Percentiles rank a stretch among this genome's conserved stretches.
Evolutionary conservation across 441 rosid genomes (phyloP).

Genomic region (California macrophylla): DNA sequence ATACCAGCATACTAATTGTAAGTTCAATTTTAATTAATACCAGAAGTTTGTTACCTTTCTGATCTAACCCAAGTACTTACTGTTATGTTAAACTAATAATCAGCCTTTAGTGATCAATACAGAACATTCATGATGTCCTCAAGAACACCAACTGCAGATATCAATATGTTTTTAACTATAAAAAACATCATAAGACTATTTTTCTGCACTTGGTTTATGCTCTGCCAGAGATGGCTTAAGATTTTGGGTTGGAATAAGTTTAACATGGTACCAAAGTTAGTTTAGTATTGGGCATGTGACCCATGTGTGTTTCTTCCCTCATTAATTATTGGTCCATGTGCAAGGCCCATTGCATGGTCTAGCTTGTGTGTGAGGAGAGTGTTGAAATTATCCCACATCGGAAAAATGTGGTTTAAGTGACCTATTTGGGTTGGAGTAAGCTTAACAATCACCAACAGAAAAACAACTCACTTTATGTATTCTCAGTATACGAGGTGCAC

Average conservation of each 20-base stretch:
- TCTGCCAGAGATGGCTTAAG: neutral
- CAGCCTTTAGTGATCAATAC: neutral
- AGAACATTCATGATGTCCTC: neutral
- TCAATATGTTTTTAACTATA: neutral
- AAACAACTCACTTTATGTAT: slow-evolving; percentile 70
- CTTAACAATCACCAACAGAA: neutral
- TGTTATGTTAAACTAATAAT: neutral
- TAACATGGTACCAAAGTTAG: too few species aligned
- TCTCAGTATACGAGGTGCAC: slow-evolving; percentile 96
- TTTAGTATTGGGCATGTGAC: too few species aligned
- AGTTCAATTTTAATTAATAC: neutral
- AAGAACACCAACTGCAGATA: neutral
- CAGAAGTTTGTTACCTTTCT: neutral
- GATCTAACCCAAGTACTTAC: neutral
- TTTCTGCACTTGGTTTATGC: neutral
- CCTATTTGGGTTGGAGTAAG: too few species aligned
- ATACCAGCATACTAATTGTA: neutral
- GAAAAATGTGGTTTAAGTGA: too few species aligned
- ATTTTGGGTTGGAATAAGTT: too few species aligned
- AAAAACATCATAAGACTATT: neutral
- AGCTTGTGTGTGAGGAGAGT: too few species aligned
- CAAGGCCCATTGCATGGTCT: too few species aligned
- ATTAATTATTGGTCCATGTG: too few species aligned
- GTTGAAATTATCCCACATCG: too few species aligned
- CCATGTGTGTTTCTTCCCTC: too few species aligned